Evolutionary conservation across 306 rosid genomes (phyloP).

Genomic region (Cercis canadensis): DNA sequence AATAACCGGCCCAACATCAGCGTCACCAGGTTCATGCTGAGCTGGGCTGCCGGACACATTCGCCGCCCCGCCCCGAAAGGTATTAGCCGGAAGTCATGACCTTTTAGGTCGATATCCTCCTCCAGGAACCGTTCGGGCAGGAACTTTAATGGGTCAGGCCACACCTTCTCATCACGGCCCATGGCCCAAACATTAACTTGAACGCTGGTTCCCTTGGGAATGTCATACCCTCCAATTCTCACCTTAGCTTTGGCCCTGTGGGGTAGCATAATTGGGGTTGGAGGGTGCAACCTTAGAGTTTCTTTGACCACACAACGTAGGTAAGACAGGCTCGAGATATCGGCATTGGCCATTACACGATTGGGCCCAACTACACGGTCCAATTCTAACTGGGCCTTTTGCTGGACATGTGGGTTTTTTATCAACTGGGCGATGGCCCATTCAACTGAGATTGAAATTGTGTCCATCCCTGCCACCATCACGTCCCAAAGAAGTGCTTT

Average conservation of each 20-base stretch:
- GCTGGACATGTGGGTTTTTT: neutral
- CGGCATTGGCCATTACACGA: neutral
- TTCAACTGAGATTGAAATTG: neutral
- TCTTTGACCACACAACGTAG: neutral
- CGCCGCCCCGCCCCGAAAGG: constrained; percentile 67
- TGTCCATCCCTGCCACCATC: neutral
- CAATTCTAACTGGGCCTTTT: neutral
- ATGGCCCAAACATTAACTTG: constrained; percentile 63
- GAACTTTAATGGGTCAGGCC: constrained; percentile 44
- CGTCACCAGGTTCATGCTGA: constrained; percentile 52
- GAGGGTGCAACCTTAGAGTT: neutral
- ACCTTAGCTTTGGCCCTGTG: neutral
- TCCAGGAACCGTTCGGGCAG: constrained; percentile 57
- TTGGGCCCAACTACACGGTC: constrained; percentile 21
- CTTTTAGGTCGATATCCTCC: constrained; percentile 67
- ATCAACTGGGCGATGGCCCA: constrained; percentile 12
- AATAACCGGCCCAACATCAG: constrained; percentile 63
- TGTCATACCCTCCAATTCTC: constrained; percentile 26
- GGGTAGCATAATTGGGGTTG: neutral
- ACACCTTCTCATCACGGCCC: constrained; percentile 48
- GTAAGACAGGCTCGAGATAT: neutral
- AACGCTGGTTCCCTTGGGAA: constrained; percentile 60
- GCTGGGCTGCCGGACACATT: constrained; percentile 59
- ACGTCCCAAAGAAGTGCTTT: neutral
- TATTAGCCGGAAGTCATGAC: constrained; percentile 56